These are phyloP conservation scores for Nadsonia commutata DNA, from an alignment of 1,139 yeast genomes.

Conservation along the genomic window DNA sequence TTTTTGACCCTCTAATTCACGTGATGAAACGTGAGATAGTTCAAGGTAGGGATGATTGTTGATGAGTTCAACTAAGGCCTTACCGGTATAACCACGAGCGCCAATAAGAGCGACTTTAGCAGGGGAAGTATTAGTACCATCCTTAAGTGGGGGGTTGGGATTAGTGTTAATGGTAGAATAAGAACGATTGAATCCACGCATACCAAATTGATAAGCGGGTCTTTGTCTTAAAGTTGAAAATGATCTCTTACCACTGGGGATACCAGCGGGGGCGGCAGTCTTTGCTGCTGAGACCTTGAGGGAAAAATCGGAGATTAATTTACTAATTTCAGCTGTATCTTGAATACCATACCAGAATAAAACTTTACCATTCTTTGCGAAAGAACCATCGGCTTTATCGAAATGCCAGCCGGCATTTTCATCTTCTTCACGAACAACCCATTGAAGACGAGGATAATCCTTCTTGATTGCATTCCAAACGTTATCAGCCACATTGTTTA, in stretches of 20 bases:
- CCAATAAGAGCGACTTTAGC: constrained; percentile 86
- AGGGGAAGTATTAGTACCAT: constrained; percentile 45
- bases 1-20: constrained; percentile 81
- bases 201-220: constrained; percentile 3
- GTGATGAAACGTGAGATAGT: constrained; percentile 83
- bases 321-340: constrained; percentile 45
- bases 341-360: constrained; percentile 90
- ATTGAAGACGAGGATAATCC: constrained; percentile 59
- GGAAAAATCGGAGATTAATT: constrained; percentile 48
- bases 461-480: constrained; percentile 71
- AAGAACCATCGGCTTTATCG: constrained; percentile 86
- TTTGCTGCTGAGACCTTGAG: constrained; percentile 10
- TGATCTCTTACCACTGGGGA: constrained; percentile 9
- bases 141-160: constrained; percentile 59
- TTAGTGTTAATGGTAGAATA: constrained; percentile 17
- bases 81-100: constrained; percentile 97
- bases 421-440: constrained; percentile 87
- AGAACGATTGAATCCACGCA: constrained; percentile 4
- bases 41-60: constrained; percentile 81
- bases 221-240: constrained; percentile 16
- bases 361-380: constrained; percentile 74
- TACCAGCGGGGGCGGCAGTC: constrained; percentile 10
- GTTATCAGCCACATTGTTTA: constrained; percentile 91
- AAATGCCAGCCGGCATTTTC: constrained; percentile 88
- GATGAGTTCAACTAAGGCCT: constrained; percentile 73